phyloP scores from a whole-genome alignment of 208 protist genomes.

The Leptomonas seymouri region DNA sequence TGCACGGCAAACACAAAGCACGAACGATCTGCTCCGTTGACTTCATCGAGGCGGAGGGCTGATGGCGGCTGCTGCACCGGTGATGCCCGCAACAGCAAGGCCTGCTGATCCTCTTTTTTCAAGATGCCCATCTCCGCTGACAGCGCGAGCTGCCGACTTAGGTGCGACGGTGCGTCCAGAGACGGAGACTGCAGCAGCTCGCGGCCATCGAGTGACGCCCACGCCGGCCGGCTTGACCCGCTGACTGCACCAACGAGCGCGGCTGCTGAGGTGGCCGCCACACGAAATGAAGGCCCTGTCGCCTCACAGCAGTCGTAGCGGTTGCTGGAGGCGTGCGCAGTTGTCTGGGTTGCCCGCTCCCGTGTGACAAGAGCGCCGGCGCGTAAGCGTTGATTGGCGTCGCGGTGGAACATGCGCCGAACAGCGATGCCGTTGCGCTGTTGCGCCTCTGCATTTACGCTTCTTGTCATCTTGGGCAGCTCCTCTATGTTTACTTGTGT shows the following conservation, averaged over 20 bases:
- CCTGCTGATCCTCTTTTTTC: conserved; percentile 14
- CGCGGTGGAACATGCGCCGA: conserved; percentile 38
- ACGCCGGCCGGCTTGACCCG: conserved; percentile 17
- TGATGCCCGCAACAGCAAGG: conserved; percentile 5
- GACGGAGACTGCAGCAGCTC: conserved; percentile 25
- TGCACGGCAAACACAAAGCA: conserved; percentile 51
- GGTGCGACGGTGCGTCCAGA: conserved; percentile 39
- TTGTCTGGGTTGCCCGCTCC: neutral
- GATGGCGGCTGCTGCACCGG: conserved; percentile 8
- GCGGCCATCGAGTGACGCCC: conserved; percentile 26
- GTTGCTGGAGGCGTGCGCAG: neutral
- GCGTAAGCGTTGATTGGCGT: neutral
- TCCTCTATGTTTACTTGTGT: too few relatives aligned
- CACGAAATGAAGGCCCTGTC: conserved; percentile 10
- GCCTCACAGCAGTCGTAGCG: conserved; percentile 2
- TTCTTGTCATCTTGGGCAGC: neutral
- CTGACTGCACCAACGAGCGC: conserved; percentile 18
- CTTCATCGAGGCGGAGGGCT: neutral
- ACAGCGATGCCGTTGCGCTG: conserved; percentile 55
- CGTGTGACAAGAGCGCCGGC: neutral
- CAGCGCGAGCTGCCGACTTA: conserved; percentile 49
- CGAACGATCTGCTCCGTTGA: conserved; percentile 26
- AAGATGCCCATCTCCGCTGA: conserved; percentile 38
- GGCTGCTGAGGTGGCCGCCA: conserved; percentile 20
- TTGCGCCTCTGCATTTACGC: conserved; percentile 23